A percentile compares a stretch with the other conserved stretches of the same genome.
phyloP scores from a whole-genome alignment of 495 filamentous ascomycete genomes.

The Lophiotrema nucula region DNA sequence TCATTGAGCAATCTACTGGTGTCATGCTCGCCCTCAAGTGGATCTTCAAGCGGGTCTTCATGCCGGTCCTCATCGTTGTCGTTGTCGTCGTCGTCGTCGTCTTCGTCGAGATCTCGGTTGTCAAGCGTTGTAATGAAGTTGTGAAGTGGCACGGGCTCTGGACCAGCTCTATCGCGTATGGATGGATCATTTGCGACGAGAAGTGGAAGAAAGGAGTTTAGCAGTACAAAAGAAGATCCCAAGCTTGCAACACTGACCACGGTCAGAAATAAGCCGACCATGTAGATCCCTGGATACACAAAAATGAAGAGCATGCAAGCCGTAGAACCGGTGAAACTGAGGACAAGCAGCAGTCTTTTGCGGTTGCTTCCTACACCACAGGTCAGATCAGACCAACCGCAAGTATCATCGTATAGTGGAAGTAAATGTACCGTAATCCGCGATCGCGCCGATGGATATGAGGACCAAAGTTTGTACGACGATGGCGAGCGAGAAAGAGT shows the following conservation, averaged over 20 bases:
- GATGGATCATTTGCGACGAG: slow-evolving; percentile 47
- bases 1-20: no score
- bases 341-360: slow-evolving; percentile 78
- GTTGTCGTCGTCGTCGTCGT: no score
- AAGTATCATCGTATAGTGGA: no score
- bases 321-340: slow-evolving; percentile 76
- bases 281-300: slow-evolving; percentile 69
- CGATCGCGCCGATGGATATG: slow-evolving; percentile 91
- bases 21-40: slow-evolving; percentile 13
- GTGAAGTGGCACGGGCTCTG: no score
- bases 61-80: no score
- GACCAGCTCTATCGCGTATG: no score
- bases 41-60: background rate
- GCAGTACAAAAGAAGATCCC: slow-evolving; percentile 47
- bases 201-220: slow-evolving; percentile 49
- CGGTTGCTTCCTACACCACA: no score
- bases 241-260: slow-evolving; percentile 83
- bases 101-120: no score
- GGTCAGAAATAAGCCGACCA: slow-evolving; percentile 78
- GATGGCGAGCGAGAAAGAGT: slow-evolving; percentile 92
- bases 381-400: no score
- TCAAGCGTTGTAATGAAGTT: no score
- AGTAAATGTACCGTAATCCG: slow-evolving; percentile 91
- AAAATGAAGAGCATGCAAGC: slow-evolving; percentile 87
- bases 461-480: slow-evolving; percentile 84